These are phyloP conservation scores for Beauveria sp. DNA, from an alignment of 2,329 filamentous ascomycete genomes.

Conservation along the genomic window DNA sequence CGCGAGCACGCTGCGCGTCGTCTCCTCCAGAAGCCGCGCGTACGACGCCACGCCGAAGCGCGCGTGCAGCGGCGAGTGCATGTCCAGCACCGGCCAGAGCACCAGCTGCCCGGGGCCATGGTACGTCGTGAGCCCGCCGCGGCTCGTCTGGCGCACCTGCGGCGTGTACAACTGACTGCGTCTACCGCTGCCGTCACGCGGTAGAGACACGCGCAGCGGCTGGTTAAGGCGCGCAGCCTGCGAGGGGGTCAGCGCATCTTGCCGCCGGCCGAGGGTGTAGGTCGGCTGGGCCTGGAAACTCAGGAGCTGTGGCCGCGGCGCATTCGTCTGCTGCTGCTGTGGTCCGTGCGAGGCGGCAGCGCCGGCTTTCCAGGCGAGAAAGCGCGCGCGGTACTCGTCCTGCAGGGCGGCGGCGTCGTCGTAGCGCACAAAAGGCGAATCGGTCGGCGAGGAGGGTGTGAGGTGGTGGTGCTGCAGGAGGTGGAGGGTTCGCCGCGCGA, in stretches of 20 bases:
- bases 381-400: constrained; percentile 24
- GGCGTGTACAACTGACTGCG: constrained; percentile 33
- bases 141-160: constrained; percentile 61
- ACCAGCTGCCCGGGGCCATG: constrained; percentile 91
- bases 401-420: constrained; percentile 24
- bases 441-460: constrained; percentile 12
- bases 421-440: constrained; percentile 21
- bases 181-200: constrained; percentile 18
- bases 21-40: constrained; percentile 69
- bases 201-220: constrained; percentile 27
- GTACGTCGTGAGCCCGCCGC: constrained; percentile 89
- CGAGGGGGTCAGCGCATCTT: constrained; percentile 40
- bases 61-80: constrained; percentile 50
- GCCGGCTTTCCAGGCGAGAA: constrained; percentile 28
- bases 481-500: constrained; percentile 1
- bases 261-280: constrained; percentile 84
- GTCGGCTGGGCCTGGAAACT: constrained; percentile 77
- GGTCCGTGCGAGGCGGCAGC: constrained; percentile 18
- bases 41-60: constrained; percentile 65
- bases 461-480: constrained; percentile 26
- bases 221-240: constrained; percentile 39
- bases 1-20: constrained; percentile 59
- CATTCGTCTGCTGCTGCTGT: constrained; percentile 11
- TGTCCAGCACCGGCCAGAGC: constrained; percentile 85
- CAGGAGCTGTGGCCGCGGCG: constrained; percentile 63